These are phyloP conservation scores for Coemansia sp. DNA, from an alignment of 192 early-diverging fungal genomes.

Conservation along the genomic window DNA sequence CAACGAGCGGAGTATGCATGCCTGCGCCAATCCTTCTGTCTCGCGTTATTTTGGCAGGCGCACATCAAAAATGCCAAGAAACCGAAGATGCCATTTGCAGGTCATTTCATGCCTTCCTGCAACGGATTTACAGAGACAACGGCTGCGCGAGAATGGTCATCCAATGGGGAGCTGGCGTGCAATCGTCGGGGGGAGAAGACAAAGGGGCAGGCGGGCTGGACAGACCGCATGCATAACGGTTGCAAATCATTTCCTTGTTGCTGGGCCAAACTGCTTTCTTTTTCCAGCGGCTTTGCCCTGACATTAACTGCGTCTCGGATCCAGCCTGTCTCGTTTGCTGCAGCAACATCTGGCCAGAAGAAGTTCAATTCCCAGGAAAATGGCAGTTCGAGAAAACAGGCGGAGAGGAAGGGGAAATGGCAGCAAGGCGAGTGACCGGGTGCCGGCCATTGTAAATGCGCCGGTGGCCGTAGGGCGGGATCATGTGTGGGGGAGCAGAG, in stretches of 20 bases:
- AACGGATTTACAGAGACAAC: conserved; percentile 1
- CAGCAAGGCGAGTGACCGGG: neutral
- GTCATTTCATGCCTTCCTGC: neutral
- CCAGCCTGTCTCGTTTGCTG: neutral
- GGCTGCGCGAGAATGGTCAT: conserved; percentile 6
- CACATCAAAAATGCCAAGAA: conserved; percentile 12
- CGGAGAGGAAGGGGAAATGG: neutral
- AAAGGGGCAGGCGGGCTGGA: conserved; percentile 27
- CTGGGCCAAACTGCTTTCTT: neutral
- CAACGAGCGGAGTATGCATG: neutral
- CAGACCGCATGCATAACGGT: conserved; percentile 48
- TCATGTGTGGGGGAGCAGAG: neutral
- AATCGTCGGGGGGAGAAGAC: neutral
- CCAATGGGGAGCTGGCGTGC: conserved; percentile 3
- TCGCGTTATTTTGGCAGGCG: neutral
- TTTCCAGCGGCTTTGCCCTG: neutral
- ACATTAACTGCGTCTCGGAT: neutral
- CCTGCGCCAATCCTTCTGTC: conserved; percentile 6
- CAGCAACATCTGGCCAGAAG: conserved; percentile 2
- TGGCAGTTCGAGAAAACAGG: neutral
- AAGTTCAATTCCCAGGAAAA: conserved; percentile 3
- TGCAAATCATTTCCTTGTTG: conserved; percentile 40
- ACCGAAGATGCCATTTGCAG: neutral
- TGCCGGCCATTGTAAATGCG: neutral
- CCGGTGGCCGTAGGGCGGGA: neutral